Evolutionary conservation across 345 rosid genomes (phyloP), one percentile per base, ranked within the genome.

Genomic region (Aquilaria yunnanensis): DNA sequence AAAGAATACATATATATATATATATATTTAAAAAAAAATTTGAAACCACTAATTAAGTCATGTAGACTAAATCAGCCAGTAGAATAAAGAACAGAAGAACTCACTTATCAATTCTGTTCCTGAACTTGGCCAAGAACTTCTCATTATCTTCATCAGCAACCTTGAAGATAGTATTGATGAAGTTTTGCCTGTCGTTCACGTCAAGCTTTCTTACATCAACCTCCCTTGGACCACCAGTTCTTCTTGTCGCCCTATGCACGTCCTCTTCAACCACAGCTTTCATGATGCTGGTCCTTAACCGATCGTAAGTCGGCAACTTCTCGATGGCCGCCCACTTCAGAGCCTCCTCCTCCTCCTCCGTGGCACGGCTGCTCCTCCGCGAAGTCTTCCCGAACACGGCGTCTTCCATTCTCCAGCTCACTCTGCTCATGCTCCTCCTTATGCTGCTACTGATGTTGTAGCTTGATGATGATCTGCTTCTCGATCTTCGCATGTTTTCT

Each of bases 291-390:
- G 82, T 84, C 41, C 84, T 76, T 29, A 84, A 32, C 54, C 89
- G 67, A 53, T 78, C 77, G 54, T 78, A 84, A 2, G 89, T 84
- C 12, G 89, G 89, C 14, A 84, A 41, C 52, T 73, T 78, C 74
- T 84, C 89, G 14, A 84, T 81, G 32, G 89, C 89, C 13, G 89
- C 89, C 89, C 89, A 84, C 62, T 65, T 78, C 5, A 84, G 77
- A 10, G 83, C 85, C 48, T 84, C 89, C 64, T 84, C 86, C 14
- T 84, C 89, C 34, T 77, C 85, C 32, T 68, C 77, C 3, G 56
- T 10, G 55, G 55, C 60, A 23, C 53, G 62, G 49, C 12, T 78
- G 43, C 43, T 37, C 43, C 43, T 23, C 23, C 23, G 23, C 23
- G 23, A 23, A 23, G 23, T 23, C 23, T 23, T 23, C 23, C 23